These are phyloP conservation scores for Cudoniella acicularis DNA, from an alignment of 495 filamentous ascomycete genomes.

Conservation along the genomic window DNA sequence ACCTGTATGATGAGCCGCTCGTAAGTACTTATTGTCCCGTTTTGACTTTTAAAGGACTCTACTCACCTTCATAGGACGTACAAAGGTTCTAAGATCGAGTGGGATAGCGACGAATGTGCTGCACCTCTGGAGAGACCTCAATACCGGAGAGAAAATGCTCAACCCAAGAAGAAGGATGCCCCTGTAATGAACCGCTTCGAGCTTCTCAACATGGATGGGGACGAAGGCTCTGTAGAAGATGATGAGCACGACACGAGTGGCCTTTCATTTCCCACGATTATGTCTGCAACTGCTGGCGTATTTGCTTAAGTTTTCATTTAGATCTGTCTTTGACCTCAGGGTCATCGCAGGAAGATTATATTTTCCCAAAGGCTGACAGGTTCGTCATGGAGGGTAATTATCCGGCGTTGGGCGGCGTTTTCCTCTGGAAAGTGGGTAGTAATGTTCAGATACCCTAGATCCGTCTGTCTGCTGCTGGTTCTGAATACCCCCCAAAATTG, in stretches of 20 bases:
- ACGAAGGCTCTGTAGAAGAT: slow-evolving; percentile 17
- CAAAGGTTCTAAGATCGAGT: slow-evolving; percentile 69
- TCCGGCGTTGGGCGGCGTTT: slow-evolving; percentile 6
- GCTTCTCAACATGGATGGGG: slow-evolving; percentile 54
- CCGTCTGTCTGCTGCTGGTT: neutral
- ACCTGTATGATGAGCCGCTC: slow-evolving; percentile 75
- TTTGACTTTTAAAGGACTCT: slow-evolving; percentile 37
- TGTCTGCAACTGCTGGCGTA: slow-evolving; percentile 8
- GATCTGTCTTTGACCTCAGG: too few relatives aligned
- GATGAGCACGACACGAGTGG: slow-evolving; percentile 17
- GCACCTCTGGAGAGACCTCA: slow-evolving; percentile 44
- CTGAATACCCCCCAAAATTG: slow-evolving; percentile 12
- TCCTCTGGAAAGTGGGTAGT: slow-evolving; percentile 2
- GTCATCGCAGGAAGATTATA: neutral
- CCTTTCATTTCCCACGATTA: slow-evolving; percentile 9
- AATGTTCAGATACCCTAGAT: slow-evolving; percentile 14
- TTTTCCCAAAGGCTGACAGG: neutral
- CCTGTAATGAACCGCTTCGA: slow-evolving; percentile 60
- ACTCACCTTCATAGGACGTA: slow-evolving; percentile 71
- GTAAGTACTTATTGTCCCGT: slow-evolving; percentile 19
- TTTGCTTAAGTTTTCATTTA: slow-evolving; percentile 11
- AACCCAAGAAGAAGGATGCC: slow-evolving; percentile 33
- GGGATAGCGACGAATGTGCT: slow-evolving; percentile 71
- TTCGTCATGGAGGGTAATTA: neutral
- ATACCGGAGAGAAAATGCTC: slow-evolving; percentile 29